These are phyloP conservation scores for Schoenoplectus triqueter DNA, from an alignment of 202 grass and related monocot genomes.

Conservation along the genomic window DNA sequence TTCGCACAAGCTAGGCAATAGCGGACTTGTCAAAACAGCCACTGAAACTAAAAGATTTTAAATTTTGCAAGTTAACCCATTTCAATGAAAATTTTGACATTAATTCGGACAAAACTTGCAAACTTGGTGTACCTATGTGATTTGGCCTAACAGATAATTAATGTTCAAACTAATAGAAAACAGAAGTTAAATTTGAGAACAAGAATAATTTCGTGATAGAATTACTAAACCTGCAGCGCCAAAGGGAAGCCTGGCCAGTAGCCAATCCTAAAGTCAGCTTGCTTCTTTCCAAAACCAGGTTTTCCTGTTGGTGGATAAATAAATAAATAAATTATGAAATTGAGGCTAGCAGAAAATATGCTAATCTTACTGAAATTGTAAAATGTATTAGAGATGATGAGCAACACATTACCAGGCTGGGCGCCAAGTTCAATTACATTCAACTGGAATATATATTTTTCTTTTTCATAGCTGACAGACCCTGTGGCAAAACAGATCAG, in stretches of 20 bases:
- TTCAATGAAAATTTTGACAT: not conserved
- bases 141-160: not conserved
- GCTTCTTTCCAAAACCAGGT: conserved; percentile 80
- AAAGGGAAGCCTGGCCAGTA: conserved; percentile 77
- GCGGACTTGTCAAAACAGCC: not conserved
- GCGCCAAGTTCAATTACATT: conserved; percentile 95
- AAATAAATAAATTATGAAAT: conserved; percentile 30
- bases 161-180: not conserved
- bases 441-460: conserved; percentile 28
- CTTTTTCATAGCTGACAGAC: not conserved
- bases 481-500: conserved; percentile 34
- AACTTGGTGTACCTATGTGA: not conserved
- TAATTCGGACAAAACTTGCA: not conserved
- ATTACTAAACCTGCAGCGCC: conserved; percentile 71
- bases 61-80: not conserved
- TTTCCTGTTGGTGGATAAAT: conserved; percentile 54
- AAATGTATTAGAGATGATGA: not conserved
- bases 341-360: not conserved
- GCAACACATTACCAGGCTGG: conserved; percentile 58
- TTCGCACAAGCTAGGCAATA: too few species aligned
- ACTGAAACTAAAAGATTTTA: not conserved
- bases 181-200: not conserved
- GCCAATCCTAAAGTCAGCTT: conserved; percentile 88
- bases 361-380: not conserved
- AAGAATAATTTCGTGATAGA: not conserved